Evolutionary conservation across 106 monocot species (phyloP), one percentile per base, ranked within the genome.

Genomic region (Gastrodia elata): DNA sequence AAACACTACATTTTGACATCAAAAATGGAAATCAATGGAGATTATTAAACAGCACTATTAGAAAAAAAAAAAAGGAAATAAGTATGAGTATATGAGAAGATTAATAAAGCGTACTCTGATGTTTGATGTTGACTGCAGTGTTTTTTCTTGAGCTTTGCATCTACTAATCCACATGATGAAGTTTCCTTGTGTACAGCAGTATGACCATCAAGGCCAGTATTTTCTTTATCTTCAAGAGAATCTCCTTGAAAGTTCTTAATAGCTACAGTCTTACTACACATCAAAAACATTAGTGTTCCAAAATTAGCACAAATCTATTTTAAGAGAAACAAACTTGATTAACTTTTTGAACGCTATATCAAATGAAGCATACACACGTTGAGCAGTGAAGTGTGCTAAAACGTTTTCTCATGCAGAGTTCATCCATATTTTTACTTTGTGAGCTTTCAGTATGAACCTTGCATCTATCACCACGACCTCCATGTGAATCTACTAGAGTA

Each of bases 191-290:
- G 24, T 3, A 26, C 3, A 18, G 5, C 36, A 8, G 6, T 67
- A 37, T 67, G 15, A 37, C 67, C 67, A 67, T 67, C 40, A 69
- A 69, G 24, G 27, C 24, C 25, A 67, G 38, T 8, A 40, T 69
- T 35, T 40, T 40, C 35, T 10, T 39, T 40, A 13, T 69, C 69
- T 69, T 10, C 69, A 40, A 4, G 39, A 25, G 40, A 69, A 40
- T 69, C 40, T 25, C 38, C 40, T 10, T 39, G 24, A 69, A 40
- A 39, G 14, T 69, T 13, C 35, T 25, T 69, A 26, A 39, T 41
- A 26, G 39, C 69, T 9, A 69, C 39, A 39, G 40, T 40, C 39
- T 25, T 40, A 69, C 39, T 69, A 39, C 2, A 25, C 40, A 69
- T 6, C 38, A 69, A 67, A 4, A 67, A 32, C 61, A 67, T 11